Evolutionary conservation across 768 basidiomycete species (phyloP), one percentile per base, ranked within the genome.

Genomic region (Lentinula guzmanii): DNA sequence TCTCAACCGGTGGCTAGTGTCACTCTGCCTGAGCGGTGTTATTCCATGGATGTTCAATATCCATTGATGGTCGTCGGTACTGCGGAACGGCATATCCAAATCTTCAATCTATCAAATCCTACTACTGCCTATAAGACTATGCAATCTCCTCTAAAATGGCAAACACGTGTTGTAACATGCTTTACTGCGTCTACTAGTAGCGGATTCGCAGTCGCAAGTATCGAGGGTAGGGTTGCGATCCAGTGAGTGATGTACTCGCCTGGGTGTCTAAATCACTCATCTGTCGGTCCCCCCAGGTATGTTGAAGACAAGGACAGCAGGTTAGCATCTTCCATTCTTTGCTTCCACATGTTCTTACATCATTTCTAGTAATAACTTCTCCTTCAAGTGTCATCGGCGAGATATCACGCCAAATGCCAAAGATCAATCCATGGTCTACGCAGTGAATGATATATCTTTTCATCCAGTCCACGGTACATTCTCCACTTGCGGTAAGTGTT

Each of bases 171-270:
- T 4, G 83, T 93, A 13, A 85, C 91, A 4, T 93, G 91, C 70
- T 93, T 93, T 69, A 88, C 89, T 15, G 82, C 86, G 4, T 82
- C 86, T 15, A 48, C 74, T 7, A 83, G 69, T 60, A 86, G 84
- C 64, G 90, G 91, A 4, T 94, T 91, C 65, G 91, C 91, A 0
- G 82, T 93, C 3, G 92, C 92, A 35, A 93, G 91, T 66, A 84
- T 93, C 5, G 92, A 94, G 72, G 92, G 96, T 24, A 84, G 96
- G 62, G 93, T 98, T 2, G 95, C 95, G 2, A 95, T 98, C 62
- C 95, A 98, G 95, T 96, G 71, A 69, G 92, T 81, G 1, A 28
- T 62, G n/a, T 9, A 4, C n/a, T 51, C 11, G 37, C 33, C 65
- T 18, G 61, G 52, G 21, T n/a, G 37, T 55, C 52, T 42, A 50